Conservation (phyloP, 257 asterid species). For the Scutellaria barbata region DNA sequence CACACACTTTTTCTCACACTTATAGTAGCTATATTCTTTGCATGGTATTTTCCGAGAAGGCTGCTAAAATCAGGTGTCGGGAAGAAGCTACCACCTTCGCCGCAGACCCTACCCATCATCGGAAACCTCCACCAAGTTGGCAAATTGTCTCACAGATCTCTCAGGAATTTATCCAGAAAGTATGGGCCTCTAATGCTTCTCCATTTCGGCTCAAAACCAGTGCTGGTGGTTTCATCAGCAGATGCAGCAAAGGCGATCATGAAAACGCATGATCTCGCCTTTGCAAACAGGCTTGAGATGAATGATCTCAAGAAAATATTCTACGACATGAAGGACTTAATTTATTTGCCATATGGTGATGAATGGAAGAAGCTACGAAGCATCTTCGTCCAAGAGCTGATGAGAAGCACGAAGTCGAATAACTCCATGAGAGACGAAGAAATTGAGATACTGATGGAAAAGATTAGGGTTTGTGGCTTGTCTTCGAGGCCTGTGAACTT, state of each 20-base stretch:
- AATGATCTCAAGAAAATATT: background rate
- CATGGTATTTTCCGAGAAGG: background rate
- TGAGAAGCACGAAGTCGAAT: conserved; percentile 31
- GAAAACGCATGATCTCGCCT: conserved; percentile 35
- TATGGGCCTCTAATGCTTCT: conserved; percentile 48
- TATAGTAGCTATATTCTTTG: background rate
- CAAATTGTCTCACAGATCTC: conserved; percentile 31
- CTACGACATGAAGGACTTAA: conserved; percentile 31
- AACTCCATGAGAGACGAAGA: conserved; percentile 35
- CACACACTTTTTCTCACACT: background rate
- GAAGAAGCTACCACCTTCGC: conserved; percentile 39
- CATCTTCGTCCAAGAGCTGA: conserved; percentile 31
- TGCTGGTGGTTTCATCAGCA: conserved; percentile 42
- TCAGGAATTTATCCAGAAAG: conserved; percentile 28
- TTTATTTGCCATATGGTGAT: conserved; percentile 34
- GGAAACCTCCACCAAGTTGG: conserved; percentile 51
- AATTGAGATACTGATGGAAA: conserved; percentile 3
- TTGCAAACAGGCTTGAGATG: conserved; percentile 25
- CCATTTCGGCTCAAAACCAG: conserved; percentile 37
- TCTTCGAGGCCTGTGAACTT: conserved; percentile 28
- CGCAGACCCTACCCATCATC: conserved; percentile 43
- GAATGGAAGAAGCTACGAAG: conserved; percentile 35
- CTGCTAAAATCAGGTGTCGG: background rate
- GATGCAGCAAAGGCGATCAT: conserved; percentile 25
- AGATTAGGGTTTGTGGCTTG: background rate